Percentiles rank a stretch among this genome's conserved stretches.
Conservation (phyloP, 2,329 filamentous ascomycete species). For the Cyphellophora europaea region DNA sequence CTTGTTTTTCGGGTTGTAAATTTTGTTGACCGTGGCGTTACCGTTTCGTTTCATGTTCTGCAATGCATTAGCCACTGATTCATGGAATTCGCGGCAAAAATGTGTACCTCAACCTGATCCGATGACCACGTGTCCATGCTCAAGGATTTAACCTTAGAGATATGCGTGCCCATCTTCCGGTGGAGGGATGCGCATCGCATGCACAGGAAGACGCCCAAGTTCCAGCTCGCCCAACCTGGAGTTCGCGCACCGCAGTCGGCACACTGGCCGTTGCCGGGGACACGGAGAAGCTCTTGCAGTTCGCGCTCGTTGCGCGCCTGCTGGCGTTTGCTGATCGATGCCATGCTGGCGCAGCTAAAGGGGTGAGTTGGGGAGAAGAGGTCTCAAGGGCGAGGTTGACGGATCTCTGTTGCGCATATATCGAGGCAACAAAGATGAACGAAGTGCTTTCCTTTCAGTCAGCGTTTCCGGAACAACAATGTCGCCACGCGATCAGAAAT, state of each 20-base stretch:
- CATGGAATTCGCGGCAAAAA: neutral
- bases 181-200: slow-evolving; percentile 95
- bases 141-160: slow-evolving; percentile 96
- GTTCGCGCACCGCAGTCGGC: slow-evolving; percentile 88
- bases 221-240: slow-evolving; percentile 97
- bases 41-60: slow-evolving; percentile 93
- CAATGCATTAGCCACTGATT: slow-evolving; percentile 13
- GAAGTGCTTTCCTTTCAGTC: too few relatives aligned
- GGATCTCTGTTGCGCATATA: too few relatives aligned
- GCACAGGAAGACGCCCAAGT: slow-evolving; percentile 93
- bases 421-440: too few relatives aligned
- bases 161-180: slow-evolving; percentile 92
- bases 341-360: slow-evolving; percentile 29
- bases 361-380: neutral
- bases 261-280: slow-evolving; percentile 85
- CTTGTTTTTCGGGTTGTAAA: slow-evolving; percentile 78
- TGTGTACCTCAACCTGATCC: slow-evolving; percentile 81
- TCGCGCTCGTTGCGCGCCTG: slow-evolving; percentile 93
- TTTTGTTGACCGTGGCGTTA: slow-evolving; percentile 75
- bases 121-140: slow-evolving; percentile 97
- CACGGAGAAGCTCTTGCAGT: slow-evolving; percentile 79
- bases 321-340: slow-evolving; percentile 82
- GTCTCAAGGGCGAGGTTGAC: neutral
- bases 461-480: too few relatives aligned
- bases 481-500: too few relatives aligned